Evolutionary conservation across 495 filamentous ascomycete genomes (phyloP).

Genomic region (Tuber magnatum): DNA sequence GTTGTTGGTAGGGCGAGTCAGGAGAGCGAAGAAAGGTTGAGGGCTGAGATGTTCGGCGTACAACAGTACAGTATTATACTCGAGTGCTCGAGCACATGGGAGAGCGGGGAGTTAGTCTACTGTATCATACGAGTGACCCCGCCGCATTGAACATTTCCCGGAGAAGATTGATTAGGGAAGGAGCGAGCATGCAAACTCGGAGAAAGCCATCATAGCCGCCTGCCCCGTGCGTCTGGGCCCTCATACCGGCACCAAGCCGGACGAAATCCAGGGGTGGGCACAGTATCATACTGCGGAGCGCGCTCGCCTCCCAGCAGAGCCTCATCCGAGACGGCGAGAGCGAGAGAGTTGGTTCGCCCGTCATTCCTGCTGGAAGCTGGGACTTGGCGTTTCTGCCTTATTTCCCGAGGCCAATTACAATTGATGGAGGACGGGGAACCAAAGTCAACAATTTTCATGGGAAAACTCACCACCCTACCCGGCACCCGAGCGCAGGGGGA

Average conservation of each 20-base stretch:
- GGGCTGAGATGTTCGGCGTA: not conserved
- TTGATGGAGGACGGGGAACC: not conserved
- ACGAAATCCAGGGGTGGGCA: not conserved
- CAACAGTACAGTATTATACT: no score
- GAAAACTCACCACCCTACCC: not conserved
- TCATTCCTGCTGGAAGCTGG: not conserved
- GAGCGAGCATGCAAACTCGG: not conserved
- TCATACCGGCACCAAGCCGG: not conserved
- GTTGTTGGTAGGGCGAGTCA: not conserved
- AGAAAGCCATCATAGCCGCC: not conserved
- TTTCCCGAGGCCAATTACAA: not conserved
- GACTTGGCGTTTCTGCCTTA: conserved; percentile 1
- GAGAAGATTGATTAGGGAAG: not conserved
- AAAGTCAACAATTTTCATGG: not conserved
- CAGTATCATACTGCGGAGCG: not conserved
- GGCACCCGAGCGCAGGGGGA: no score
- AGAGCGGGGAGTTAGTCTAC: not conserved
- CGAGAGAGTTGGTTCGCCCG: not conserved
- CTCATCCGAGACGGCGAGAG: not conserved
- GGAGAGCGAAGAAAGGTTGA: not conserved
- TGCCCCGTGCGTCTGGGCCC: not conserved
- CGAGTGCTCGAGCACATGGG: not conserved
- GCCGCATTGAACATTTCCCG: not conserved
- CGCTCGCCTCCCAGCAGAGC: not conserved
- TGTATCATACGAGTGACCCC: not conserved